Conservation (phyloP, 441 rosid genomes). For the Gossypium aridum region DNA sequence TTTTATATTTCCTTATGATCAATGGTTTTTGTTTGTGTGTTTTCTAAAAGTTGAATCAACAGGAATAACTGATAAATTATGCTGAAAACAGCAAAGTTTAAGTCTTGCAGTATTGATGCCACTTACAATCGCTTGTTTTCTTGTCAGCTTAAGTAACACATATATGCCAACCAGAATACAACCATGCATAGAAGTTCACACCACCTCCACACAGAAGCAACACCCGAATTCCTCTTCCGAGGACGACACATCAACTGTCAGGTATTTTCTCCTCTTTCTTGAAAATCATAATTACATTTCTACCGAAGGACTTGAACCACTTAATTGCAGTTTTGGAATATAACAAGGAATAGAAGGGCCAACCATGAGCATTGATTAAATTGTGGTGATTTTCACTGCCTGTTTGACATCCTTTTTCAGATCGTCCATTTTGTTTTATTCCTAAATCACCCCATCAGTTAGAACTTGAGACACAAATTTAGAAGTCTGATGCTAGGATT, state of each 20-base stretch:
- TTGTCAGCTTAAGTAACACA: neutral
- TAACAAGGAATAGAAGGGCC: neutral
- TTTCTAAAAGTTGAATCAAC: neutral
- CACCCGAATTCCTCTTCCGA: neutral
- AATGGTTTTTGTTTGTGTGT: neutral
- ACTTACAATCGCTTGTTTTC: neutral
- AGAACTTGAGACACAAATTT: neutral
- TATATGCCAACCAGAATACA: neutral
- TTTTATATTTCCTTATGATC: neutral
- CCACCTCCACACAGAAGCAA: neutral
- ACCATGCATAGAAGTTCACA: neutral
- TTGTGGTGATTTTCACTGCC: neutral
- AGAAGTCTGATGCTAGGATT: neutral
- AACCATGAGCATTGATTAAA: neutral
- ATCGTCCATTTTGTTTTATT: neutral
- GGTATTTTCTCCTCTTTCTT: neutral
- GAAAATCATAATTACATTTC: neutral
- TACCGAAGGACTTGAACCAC: neutral
- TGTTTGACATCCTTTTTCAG: neutral
- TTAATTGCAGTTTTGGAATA: neutral
- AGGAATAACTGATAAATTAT: neutral
- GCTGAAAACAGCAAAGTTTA: neutral
- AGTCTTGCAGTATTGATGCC: neutral
- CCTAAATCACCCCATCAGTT: neutral
- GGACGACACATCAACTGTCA: neutral